Base-by-base conservation (phyloP, 768 basidiomycete species). In the Termitomyces sp. region DNA sequence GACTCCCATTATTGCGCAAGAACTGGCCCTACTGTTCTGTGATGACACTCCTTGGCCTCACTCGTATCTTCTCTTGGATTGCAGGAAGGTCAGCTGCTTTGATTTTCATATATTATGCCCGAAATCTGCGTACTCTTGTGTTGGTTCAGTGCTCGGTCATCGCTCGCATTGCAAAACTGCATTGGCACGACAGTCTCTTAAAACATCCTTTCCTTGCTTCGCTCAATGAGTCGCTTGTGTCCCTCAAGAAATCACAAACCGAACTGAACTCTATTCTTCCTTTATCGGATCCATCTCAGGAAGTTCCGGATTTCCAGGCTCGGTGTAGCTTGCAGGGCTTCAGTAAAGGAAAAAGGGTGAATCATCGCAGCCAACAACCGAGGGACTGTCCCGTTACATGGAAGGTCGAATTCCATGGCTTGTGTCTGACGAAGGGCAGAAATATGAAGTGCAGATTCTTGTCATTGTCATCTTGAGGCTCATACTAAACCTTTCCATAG, bases 1-100 rank as follows among this genome's bases (percentile, higher is more conserved):
- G 77, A 98, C 97, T 6, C 85, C 91, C 7, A 69, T 91, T 62
- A 86, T 99, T 64, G 80, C 96, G 51, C 85, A 97, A 56, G 97
- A 97, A 39, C 69, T 99, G 27, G 86, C 94, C 7, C 74, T 99
- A n/a, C n/a, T n/a, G n/a, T n/a, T n/a, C n/a, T n/a, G n/a, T n/a
- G n/a, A n/a, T n/a, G n/a, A n/a, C n/a, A n/a, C 72, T 92, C 18
- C 68, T 85, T 12, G 88, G 85, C 3, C 70, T 86, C 18, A 71
- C 76, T 26, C 80, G 87, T 43, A 70, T 90, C 20, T 79, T 88
- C 50, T 75, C 79, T 12, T 92, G 89, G 91, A 66, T 89, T 56
- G 76, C 80, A 1, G 87, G 90, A 5, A 80, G 86, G 10, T 85
- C 86, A 44, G 80, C 83, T 1, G 70, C 77, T 1, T 66, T 88